Percentiles rank a stretch among this genome's conserved stretches.
These are phyloP conservation scores for Hyaloperonospora arabidopsidis DNA, from an alignment of 352 stramenopile species.

Conservation along the genomic window DNA sequence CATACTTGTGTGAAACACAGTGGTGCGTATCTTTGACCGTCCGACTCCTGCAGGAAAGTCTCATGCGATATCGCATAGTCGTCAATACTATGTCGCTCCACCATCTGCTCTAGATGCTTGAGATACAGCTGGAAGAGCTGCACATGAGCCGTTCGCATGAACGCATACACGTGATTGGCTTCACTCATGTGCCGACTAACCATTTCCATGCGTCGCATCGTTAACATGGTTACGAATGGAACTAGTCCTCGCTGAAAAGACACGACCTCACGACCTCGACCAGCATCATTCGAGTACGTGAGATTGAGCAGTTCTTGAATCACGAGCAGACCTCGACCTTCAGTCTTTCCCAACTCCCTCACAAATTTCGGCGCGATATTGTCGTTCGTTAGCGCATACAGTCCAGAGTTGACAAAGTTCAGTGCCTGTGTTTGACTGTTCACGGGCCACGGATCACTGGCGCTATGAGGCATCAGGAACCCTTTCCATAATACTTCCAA, in stretches of 20 bases:
- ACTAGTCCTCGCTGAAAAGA: conserved; percentile 36
- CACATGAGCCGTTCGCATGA: conserved; percentile 17
- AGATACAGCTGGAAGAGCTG: conserved; percentile 28
- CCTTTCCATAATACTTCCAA: conserved; percentile 30
- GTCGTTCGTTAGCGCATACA: conserved; percentile 30
- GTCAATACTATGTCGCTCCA: conserved; percentile 27
- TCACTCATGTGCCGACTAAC: conserved; percentile 31
- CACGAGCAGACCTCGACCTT: conserved; percentile 23
- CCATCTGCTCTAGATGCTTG: conserved; percentile 25
- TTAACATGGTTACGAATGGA: conserved; percentile 27
- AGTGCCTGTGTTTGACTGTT: conserved; percentile 30
- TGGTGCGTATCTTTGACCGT: conserved; percentile 27
- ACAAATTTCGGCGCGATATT: conserved; percentile 28
- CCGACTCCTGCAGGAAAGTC: conserved; percentile 19
- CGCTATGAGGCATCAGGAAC: conserved; percentile 19
- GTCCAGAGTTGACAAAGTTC: conserved; percentile 38
- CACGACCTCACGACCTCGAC: conserved; percentile 20
- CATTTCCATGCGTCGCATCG: conserved; percentile 30
- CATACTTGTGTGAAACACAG: conserved; percentile 36
- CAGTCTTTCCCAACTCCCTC: conserved; percentile 24
- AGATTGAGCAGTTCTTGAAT: conserved; percentile 25
- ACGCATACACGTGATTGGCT: conserved; percentile 36
- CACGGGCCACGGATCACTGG: conserved; percentile 14
- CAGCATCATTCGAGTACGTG: conserved; percentile 29
- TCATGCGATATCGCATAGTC: conserved; percentile 17